Evolutionary conservation across 1,284 basidiomycete genomes (phyloP).

Genomic region (Trametes polyzona): DNA sequence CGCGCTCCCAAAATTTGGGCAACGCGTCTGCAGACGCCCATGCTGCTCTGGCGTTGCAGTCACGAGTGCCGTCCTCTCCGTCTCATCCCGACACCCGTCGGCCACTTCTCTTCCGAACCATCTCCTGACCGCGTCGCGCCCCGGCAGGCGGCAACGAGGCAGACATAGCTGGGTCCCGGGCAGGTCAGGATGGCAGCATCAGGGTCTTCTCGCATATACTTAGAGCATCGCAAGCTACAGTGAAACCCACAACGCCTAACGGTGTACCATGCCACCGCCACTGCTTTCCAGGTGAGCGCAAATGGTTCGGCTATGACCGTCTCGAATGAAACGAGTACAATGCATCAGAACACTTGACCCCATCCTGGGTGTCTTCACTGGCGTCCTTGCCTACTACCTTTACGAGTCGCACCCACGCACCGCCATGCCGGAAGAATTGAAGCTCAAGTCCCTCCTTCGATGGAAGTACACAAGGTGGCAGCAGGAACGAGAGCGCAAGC

Average conservation of each 20-base stretch:
- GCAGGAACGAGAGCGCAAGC: constrained; percentile 30
- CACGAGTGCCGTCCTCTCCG: constrained; percentile 25
- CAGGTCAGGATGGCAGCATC: constrained; percentile 2
- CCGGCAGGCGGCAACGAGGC: constrained; percentile 7
- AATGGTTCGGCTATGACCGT: no score
- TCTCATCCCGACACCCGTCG: constrained; percentile 24
- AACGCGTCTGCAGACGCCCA: constrained; percentile 24
- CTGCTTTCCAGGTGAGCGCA: constrained; percentile 56
- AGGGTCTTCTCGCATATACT: background rate
- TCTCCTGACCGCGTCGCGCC: background rate
- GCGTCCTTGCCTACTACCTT: constrained; percentile 81
- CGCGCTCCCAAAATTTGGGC: constrained; percentile 25
- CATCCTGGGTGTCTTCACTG: constrained; percentile 80
- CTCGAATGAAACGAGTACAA: no score
- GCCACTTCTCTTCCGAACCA: constrained; percentile 7
- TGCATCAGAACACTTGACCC: constrained; percentile 75
- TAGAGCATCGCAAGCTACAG: background rate
- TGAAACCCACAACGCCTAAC: background rate
- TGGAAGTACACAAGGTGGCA: constrained; percentile 55
- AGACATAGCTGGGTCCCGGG: background rate
- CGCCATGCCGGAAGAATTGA: constrained; percentile 67
- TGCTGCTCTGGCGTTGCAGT: constrained; percentile 20
- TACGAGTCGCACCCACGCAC: constrained; percentile 86
- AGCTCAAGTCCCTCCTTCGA: constrained; percentile 58
- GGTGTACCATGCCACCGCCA: constrained; percentile 28